A percentile compares a stretch with the other conserved stretches of the same genome.
Evolutionary conservation across 2,329 filamentous ascomycete species (phyloP).

Genomic region (Hymenoscyphus fructigenus): DNA sequence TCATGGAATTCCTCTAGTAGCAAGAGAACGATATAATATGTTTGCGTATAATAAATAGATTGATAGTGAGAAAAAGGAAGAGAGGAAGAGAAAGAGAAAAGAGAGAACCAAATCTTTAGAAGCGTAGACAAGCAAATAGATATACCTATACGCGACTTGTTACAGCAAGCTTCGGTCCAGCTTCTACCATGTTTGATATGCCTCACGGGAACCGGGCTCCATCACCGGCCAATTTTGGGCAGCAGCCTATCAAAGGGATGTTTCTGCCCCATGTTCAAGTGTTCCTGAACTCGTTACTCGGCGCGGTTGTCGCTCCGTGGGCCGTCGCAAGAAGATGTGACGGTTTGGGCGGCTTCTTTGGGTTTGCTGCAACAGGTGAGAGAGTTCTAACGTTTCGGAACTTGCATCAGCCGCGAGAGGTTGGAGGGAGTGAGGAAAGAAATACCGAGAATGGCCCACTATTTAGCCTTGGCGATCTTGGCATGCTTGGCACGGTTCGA

Average conservation of each 20-base stretch:
- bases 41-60: not conserved
- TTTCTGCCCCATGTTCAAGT: not conserved
- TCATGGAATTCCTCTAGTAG: constrained; percentile 16
- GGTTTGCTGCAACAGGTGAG: not conserved
- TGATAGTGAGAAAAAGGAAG: not conserved
- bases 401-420: not conserved
- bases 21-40: not conserved
- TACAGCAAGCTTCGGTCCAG: not conserved
- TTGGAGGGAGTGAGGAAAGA: not conserved
- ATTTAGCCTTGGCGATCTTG: not conserved
- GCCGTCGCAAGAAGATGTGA: not conserved
- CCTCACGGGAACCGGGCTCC: not conserved
- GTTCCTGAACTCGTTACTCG: no score
- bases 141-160: not conserved
- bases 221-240: not conserved
- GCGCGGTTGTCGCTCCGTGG: no score
- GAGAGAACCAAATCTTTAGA: not conserved
- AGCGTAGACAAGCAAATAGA: not conserved
- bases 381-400: not conserved
- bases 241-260: not conserved
- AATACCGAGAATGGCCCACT: not conserved
- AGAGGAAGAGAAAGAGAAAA: not conserved
- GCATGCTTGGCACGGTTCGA: not conserved
- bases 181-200: constrained; percentile 4
- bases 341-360: not conserved